phyloP scores from a whole-genome alignment of 2,329 filamentous ascomycete genomes.

The Pseudomassariella vexata region DNA sequence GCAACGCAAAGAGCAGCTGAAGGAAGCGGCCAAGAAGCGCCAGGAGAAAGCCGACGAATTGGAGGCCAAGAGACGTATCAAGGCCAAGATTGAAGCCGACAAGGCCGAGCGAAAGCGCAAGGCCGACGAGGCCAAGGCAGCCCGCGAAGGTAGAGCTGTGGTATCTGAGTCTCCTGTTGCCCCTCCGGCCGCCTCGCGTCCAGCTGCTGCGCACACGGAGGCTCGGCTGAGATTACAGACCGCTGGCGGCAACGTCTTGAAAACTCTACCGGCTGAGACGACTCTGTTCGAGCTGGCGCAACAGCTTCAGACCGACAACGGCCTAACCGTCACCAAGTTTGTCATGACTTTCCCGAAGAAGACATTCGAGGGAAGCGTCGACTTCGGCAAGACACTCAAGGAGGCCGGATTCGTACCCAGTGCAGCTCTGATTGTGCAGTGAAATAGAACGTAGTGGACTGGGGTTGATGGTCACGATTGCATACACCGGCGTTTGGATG shows the following conservation, averaged over 20 bases:
- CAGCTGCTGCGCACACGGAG: conserved; percentile 69
- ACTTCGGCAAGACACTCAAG: conserved; percentile 87
- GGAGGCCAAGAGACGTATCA: conserved; percentile 81
- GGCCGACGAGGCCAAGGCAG: conserved; percentile 78
- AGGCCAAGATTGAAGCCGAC: conserved; percentile 91
- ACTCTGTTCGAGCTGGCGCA: conserved; percentile 90
- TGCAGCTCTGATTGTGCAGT: conserved; percentile 76
- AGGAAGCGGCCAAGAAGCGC: conserved; percentile 80
- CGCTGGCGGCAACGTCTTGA: conserved; percentile 68
- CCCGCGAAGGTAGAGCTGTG: conserved; percentile 67
- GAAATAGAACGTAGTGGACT: conserved; percentile 10
- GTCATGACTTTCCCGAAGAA: conserved; percentile 84
- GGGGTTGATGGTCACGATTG: conserved; percentile 1
- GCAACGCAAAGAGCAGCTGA: conserved; percentile 81
- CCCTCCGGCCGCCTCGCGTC: conserved; percentile 42
- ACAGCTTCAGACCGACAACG: conserved; percentile 65
- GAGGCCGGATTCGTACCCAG: conserved; percentile 88
- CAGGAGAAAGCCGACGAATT: conserved; percentile 82
- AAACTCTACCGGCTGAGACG: conserved; percentile 82
- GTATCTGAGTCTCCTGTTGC: conserved; percentile 26
- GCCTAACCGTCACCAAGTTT: conserved; percentile 67
- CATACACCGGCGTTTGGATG: conserved; percentile 6
- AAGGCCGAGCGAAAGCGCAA: conserved; percentile 84
- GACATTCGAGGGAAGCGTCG: conserved; percentile 63
- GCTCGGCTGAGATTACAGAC: conserved; percentile 79